These are phyloP conservation scores for Polysphondylium violaceum DNA, from an alignment of 78 protist species.

Conservation along the genomic window DNA sequence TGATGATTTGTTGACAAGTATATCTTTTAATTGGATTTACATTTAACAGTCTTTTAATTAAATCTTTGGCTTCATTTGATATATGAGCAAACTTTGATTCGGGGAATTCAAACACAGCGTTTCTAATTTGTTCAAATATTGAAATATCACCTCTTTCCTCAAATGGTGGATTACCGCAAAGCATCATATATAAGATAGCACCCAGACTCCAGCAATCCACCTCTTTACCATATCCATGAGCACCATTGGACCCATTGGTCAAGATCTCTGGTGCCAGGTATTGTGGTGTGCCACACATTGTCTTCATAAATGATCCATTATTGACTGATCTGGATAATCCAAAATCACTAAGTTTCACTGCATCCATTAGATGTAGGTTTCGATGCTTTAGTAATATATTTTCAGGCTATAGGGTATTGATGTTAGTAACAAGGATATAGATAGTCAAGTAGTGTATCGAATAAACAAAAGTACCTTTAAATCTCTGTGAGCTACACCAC, in stretches of 20 bases:
- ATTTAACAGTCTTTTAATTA: conserved; percentile 63
- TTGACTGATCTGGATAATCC: conserved; percentile 26
- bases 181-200: conserved; percentile 79
- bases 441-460: too few relatives aligned
- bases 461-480: too few relatives aligned
- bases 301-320: conserved; percentile 64
- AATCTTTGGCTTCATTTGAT: conserved; percentile 67
- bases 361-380: background rate
- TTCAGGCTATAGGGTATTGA: too few relatives aligned
- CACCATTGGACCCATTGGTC: conserved; percentile 30
- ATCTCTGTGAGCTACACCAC: conserved; percentile 85
- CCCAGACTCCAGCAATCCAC: conserved; percentile 86
- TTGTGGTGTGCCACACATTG: conserved; percentile 84
- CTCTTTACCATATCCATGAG: conserved; percentile 70
- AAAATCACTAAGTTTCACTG: conserved; percentile 61
- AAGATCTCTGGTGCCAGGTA: conserved; percentile 70
- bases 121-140: conserved; percentile 75
- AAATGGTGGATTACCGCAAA: conserved; percentile 79
- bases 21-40: conserved; percentile 65
- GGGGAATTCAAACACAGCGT: conserved; percentile 41
- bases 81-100: conserved; percentile 19
- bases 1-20: conserved; percentile 39
- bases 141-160: conserved; percentile 53
- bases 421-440: too few relatives aligned
- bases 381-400: conserved; percentile 43